Percentiles rank a stretch among this genome's conserved stretches.
phyloP scores from a whole-genome alignment of 2,329 filamentous ascomycete species.

The Sphaerulina musiva region DNA sequence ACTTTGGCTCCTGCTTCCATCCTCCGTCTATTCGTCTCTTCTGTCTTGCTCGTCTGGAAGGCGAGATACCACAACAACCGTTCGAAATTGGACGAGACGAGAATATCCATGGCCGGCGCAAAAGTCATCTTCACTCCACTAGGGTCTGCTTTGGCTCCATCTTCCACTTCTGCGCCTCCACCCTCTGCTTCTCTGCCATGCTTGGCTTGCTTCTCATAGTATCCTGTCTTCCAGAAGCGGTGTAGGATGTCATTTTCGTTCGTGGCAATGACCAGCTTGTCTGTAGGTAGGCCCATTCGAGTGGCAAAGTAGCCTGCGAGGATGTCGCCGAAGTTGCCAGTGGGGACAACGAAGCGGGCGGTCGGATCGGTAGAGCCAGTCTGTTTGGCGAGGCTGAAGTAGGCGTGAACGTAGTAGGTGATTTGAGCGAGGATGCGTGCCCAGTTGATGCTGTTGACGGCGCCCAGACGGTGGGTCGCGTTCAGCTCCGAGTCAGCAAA shows the following conservation, averaged over 20 bases:
- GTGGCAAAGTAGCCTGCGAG: constrained; percentile 88
- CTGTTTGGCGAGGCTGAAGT: constrained; percentile 68
- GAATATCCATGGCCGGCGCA: constrained; percentile 94
- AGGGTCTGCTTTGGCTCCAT: constrained; percentile 56
- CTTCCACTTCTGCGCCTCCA: constrained; percentile 45
- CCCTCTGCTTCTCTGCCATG: constrained; percentile 52
- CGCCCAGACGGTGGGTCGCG: constrained; percentile 72
- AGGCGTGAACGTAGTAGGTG: constrained; percentile 93
- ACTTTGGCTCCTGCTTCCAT: constrained; percentile 65
- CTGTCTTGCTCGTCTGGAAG: constrained; percentile 55
- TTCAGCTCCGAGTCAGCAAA: constrained; percentile 85
- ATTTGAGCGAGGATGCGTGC: constrained; percentile 93
- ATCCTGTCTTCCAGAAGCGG: constrained; percentile 85
- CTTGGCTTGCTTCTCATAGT: constrained; percentile 77
- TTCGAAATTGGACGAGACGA: constrained; percentile 96
- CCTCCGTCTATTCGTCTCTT: constrained; percentile 41
- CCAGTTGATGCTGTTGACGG: constrained; percentile 97
- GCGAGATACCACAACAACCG: constrained; percentile 89
- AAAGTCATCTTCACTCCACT: constrained; percentile 84
- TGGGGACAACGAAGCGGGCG: constrained; percentile 82
- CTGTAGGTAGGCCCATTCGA: constrained; percentile 78
- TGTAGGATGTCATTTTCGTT: constrained; percentile 98
- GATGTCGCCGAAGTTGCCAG: constrained; percentile 95
- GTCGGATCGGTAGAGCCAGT: constrained; percentile 58
- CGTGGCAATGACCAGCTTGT: constrained; percentile 86